Base-by-base conservation (phyloP, 495 filamentous ascomycete species). In the Penicillium arizonense region DNA sequence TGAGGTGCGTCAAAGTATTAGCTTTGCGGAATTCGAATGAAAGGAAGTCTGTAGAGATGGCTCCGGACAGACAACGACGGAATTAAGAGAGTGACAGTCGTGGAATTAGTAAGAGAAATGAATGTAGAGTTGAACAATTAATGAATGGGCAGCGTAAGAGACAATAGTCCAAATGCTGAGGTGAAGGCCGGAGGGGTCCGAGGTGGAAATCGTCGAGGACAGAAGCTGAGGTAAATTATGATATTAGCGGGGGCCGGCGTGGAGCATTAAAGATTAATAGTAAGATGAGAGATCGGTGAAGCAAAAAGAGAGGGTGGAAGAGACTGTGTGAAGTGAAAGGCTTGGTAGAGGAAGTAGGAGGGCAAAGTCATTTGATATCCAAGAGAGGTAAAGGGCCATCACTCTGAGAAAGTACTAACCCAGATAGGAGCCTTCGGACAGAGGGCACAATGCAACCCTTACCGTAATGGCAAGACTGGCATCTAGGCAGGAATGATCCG, bases 381-480 rank as follows among this genome's bases (percentile, higher is more conserved):
- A 67, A 46, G 36, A 51, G 50, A 58, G 60, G 20, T 6, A 42
- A 52, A 67, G 53, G 54, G 51, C 52, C 20, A 58, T 50, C 23
- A 32, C 52, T 66, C 56, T 50, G 55, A 64, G 61, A 63, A 64
- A 35, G 28, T 72, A 77, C 72, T 72, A 64, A 77, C 72, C 71
- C 71, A 76, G 74, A 68, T 65, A 65, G 65, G 60, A 65, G 69
- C 71, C 72, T 73, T 77, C 68, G 61, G 70, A 70, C 63, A 74
- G 71, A 75, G 72, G 72, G 72, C 65, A 74, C 69, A 57, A 67
- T 72, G 69, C 70, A 76, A 81, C 76, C 78, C 84, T 86, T 87
- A 87, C 83, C 77, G 81, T 80, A 77, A 84, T 75, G 76, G 76
- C 80, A 75, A 70, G 65, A 67, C 69, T 77, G 74, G 74, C 74